phyloP scores from a whole-genome alignment of 768 basidiomycete genomes.

The Panus rudis region DNA sequence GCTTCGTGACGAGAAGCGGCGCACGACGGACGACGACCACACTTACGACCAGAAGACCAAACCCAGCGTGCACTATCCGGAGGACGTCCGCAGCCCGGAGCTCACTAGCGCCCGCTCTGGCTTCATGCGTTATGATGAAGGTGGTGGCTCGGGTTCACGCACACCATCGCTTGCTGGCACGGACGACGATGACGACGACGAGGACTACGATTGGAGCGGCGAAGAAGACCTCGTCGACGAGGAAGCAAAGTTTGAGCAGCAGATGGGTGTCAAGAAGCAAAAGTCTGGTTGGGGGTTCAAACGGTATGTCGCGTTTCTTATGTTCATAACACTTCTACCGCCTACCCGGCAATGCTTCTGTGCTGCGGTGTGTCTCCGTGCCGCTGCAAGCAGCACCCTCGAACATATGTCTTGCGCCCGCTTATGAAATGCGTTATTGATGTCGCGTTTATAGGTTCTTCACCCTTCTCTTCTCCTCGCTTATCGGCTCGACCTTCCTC shows the following conservation, averaged over 20 bases:
- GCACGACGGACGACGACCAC: slow-evolving; percentile 9
- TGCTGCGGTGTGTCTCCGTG: too few relatives aligned
- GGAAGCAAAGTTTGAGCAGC: slow-evolving; percentile 56
- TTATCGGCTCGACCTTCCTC: slow-evolving; percentile 65
- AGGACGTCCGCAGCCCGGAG: slow-evolving; percentile 28
- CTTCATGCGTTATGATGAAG: slow-evolving; percentile 7
- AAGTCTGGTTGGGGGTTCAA: slow-evolving; percentile 43
- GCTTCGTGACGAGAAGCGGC: slow-evolving; percentile 14
- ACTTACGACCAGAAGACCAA: slow-evolving; percentile 20
- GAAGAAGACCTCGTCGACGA: slow-evolving; percentile 72
- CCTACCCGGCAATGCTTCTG: too few relatives aligned
- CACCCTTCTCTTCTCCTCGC: slow-evolving; percentile 59
- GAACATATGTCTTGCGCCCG: neutral
- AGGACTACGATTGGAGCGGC: slow-evolving; percentile 70
- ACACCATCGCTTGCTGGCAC: slow-evolving; percentile 41
- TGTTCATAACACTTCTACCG: neutral
- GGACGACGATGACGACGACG: slow-evolving; percentile 53
- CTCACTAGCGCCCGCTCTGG: slow-evolving; percentile 10
- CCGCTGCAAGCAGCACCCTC: too few relatives aligned
- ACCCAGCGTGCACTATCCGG: slow-evolving; percentile 49
- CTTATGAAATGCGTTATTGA: slow-evolving; percentile 2
- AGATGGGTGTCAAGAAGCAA: slow-evolving; percentile 46
- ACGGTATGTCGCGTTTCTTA: slow-evolving; percentile 33
- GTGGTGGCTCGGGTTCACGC: slow-evolving; percentile 19
- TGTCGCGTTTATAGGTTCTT: slow-evolving; percentile 37